phyloP scores from a whole-genome alignment of 345 rosid species.

The Citrus inodora region DNA sequence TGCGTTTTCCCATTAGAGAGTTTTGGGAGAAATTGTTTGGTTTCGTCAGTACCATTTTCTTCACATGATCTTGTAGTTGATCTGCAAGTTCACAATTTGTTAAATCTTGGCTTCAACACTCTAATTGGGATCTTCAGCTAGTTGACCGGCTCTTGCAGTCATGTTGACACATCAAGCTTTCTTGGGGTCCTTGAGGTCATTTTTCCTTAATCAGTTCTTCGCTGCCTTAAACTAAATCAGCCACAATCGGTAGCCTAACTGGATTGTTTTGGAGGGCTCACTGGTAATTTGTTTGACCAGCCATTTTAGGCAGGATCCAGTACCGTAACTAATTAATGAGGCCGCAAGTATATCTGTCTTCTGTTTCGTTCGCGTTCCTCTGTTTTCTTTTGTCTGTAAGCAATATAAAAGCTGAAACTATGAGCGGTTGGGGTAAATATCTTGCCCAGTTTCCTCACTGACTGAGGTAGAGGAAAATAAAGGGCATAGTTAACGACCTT shows the following conservation, averaged over 20 bases:
- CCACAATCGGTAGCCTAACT: neutral
- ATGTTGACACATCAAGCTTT: conserved; percentile 1
- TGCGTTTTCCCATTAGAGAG: neutral
- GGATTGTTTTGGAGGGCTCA: neutral
- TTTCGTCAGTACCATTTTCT: neutral
- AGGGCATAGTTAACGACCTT: conserved; percentile 5
- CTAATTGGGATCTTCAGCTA: neutral
- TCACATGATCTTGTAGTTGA: neutral
- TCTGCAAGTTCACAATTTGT: neutral
- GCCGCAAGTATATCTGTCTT: neutral
- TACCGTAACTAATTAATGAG: neutral
- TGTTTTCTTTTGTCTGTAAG: neutral
- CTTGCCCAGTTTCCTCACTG: neutral
- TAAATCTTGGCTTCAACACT: neutral
- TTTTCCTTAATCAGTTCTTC: neutral
- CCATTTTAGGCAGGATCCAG: neutral
- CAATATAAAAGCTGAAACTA: neutral
- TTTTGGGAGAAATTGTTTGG: neutral
- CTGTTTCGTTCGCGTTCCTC: neutral
- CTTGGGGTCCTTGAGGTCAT: neutral
- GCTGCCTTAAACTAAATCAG: neutral
- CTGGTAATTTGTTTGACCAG: neutral
- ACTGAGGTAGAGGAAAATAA: neutral
- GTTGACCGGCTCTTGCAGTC: neutral
- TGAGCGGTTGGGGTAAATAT: neutral